phyloP scores from a whole-genome alignment of 2,329 filamentous ascomycete genomes.

The Claviceps citrina region DNA sequence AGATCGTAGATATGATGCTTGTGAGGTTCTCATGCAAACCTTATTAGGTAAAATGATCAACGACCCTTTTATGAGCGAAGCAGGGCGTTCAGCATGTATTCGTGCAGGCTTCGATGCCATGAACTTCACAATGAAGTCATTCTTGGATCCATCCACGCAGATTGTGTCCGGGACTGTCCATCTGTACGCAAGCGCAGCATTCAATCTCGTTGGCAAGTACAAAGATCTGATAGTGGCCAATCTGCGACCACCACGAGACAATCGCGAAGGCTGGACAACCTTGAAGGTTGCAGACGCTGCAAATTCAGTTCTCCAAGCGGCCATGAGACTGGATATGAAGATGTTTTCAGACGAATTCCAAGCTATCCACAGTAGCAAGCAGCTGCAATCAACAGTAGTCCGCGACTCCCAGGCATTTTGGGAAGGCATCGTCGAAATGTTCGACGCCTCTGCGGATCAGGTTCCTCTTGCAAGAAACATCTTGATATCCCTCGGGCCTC shows the following conservation, averaged over 20 bases:
- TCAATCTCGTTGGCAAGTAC: conserved; percentile 50
- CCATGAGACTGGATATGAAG: conserved; percentile 32
- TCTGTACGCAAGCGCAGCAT: conserved; percentile 47
- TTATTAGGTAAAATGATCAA: conserved; percentile 51
- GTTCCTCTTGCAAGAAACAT: conserved; percentile 61
- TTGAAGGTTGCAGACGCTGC: conserved; percentile 30
- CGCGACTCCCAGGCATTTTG: conserved; percentile 43
- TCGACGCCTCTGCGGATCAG: conserved; percentile 59
- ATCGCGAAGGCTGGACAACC: conserved; percentile 22
- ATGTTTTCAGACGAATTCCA: conserved; percentile 30
- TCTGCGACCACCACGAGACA: conserved; percentile 13
- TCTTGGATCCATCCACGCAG: conserved; percentile 30
- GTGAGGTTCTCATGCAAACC: conserved; percentile 61
- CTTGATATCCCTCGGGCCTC: conserved; percentile 50
- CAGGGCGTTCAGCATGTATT: conserved; percentile 46
- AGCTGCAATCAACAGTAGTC: conserved; percentile 50
- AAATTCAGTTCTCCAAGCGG: conserved; percentile 33
- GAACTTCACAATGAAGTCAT: conserved; percentile 40
- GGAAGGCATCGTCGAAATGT: conserved; percentile 43
- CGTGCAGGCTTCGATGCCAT: conserved; percentile 49
- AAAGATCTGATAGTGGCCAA: conserved; percentile 39
- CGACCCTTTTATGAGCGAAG: conserved; percentile 36
- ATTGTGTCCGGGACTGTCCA: conserved; percentile 37
- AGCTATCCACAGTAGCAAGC: conserved; percentile 43
- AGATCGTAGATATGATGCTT: conserved; percentile 63